Evolutionary conservation across 2,329 filamentous ascomycete species (phyloP).

Genomic region (Tolypocladium sp.): DNA sequence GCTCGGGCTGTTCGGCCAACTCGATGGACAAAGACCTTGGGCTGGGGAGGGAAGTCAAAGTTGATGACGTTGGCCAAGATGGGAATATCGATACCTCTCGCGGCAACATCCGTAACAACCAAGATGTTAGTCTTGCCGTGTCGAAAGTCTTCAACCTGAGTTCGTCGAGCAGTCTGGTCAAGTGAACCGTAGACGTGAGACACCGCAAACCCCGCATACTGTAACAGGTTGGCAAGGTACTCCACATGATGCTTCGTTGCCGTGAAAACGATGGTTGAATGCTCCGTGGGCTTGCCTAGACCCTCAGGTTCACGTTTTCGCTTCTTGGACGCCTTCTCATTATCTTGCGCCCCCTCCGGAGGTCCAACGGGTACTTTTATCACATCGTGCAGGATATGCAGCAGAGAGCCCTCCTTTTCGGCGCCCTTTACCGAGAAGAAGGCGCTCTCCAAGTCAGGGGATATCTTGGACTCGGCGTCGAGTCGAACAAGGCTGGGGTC

Average conservation of each 20-base stretch:
- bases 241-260: constrained; percentile 98
- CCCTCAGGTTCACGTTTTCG: constrained; percentile 54
- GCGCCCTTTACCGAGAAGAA: constrained; percentile 90
- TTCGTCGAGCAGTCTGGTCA: constrained; percentile 86
- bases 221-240: constrained; percentile 76
- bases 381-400: constrained; percentile 82
- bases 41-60: constrained; percentile 94
- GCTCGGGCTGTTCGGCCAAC: constrained; percentile 94
- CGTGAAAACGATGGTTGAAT: constrained; percentile 91
- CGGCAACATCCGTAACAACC: constrained; percentile 93
- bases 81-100: constrained; percentile 95
- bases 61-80: constrained; percentile 96
- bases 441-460: constrained; percentile 87
- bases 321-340: constrained; percentile 52
- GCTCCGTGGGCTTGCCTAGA: constrained; percentile 62
- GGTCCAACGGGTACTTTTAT: constrained; percentile 76
- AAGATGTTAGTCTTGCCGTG: constrained; percentile 78
- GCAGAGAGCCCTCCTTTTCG: constrained; percentile 86
- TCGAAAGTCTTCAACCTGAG: constrained; percentile 86
- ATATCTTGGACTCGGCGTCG: constrained; percentile 92
- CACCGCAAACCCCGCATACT: constrained; percentile 72
- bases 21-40: constrained; percentile 93
- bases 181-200: constrained; percentile 93
- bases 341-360: constrained; percentile 43
- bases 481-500: constrained; percentile 85